Evolutionary conservation across 164 flowering plant species (phyloP).

Genomic region (Chloranthus sessilifolius): DNA sequence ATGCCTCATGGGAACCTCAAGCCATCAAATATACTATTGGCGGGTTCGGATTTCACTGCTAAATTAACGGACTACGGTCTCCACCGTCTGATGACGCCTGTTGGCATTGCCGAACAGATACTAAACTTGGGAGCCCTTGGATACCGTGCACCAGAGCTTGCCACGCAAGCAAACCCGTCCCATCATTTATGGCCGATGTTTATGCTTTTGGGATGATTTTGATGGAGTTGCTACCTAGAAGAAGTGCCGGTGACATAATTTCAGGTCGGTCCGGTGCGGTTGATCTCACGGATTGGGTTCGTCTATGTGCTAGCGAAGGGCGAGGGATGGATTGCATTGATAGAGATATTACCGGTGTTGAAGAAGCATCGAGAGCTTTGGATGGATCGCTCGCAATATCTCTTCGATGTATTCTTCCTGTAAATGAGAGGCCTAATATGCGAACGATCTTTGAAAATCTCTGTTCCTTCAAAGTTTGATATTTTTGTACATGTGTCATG

Average conservation of each 20-base stretch:
- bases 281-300: slow-evolving; percentile 95
- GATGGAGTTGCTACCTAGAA: slow-evolving; percentile 84
- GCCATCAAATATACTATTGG: slow-evolving; percentile 75
- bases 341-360: slow-evolving; percentile 68
- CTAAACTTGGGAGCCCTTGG: slow-evolving; percentile 83
- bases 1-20: slow-evolving; percentile 90
- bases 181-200: slow-evolving; percentile 80
- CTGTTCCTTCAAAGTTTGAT: slow-evolving; percentile 59
- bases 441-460: slow-evolving; percentile 72
- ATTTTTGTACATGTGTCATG: slow-evolving; percentile 55
- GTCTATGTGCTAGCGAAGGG: slow-evolving; percentile 74
- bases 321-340: slow-evolving; percentile 86
- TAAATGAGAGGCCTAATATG: slow-evolving; percentile 88
- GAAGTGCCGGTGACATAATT: slow-evolving; percentile 94
- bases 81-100: slow-evolving; percentile 85
- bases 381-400: slow-evolving; percentile 72
- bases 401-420: slow-evolving; percentile 76
- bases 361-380: slow-evolving; percentile 70
- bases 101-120: slow-evolving; percentile 84
- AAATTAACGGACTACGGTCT: slow-evolving; percentile 77
- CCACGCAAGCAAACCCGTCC: slow-evolving; percentile 55
- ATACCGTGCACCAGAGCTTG: slow-evolving; percentile 88
- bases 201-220: slow-evolving; percentile 89
- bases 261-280: slow-evolving; percentile 93
- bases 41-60: slow-evolving; percentile 48